A percentile compares a stretch with the other conserved stretches of the same genome.
phyloP scores from a whole-genome alignment of 108 stramenopile species.

The Pseudonitzschia multiseries region DNA sequence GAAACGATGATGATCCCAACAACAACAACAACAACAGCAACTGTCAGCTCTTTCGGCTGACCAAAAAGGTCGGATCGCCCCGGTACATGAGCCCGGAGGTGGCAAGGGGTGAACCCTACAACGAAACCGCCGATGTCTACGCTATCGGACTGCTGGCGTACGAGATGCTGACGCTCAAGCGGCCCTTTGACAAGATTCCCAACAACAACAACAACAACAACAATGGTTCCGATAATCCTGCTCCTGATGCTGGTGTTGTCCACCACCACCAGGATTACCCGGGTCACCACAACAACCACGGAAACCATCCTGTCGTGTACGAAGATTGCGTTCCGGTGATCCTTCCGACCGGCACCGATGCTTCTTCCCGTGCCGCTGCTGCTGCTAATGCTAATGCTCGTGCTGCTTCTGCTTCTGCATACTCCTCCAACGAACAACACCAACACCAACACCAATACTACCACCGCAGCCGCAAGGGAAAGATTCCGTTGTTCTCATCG shows the following conservation, averaged over 20 bases:
- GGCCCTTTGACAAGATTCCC: background rate
- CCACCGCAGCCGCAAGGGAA: background rate
- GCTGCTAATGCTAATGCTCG: too few species aligned
- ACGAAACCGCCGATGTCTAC: conserved; percentile 72
- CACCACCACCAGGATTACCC: too few species aligned
- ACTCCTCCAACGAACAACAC: too few species aligned
- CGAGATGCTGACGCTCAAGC: conserved; percentile 23
- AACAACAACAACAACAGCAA: background rate
- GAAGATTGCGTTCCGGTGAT: conserved; percentile 6
- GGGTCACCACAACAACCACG: too few species aligned
- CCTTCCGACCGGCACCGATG: too few species aligned
- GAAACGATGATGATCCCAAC: too few species aligned
- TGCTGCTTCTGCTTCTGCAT: too few species aligned
- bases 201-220: background rate
- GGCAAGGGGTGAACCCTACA: conserved; percentile 56
- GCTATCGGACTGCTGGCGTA: conserved; percentile 43
- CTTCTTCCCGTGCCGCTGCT: too few species aligned
- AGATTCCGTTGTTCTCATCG: background rate
- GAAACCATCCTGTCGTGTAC: background rate
- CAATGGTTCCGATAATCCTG: background rate
- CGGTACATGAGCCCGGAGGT: conserved; percentile 84
- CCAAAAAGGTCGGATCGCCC: conserved; percentile 43
- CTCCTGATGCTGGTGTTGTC: background rate
- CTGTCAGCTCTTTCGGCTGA: conserved; percentile 29
- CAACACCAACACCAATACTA: too few species aligned